phyloP scores from a whole-genome alignment of 2,329 filamentous ascomycete species.

The Dactylellina leptospora region DNA sequence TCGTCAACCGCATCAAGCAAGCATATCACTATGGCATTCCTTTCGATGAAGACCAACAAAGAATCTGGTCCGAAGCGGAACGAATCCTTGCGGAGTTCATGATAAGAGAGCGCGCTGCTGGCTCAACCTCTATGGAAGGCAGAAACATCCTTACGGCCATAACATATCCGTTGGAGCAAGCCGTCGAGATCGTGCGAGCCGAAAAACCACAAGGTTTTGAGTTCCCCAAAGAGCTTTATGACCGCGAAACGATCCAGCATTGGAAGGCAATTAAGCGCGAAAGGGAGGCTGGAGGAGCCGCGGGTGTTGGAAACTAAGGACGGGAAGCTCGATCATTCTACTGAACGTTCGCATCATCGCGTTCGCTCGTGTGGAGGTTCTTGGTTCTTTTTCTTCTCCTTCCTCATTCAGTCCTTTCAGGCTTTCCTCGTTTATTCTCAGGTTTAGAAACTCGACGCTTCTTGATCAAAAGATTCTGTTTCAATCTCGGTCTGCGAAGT shows the following conservation, averaged over 20 bases:
- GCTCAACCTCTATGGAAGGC: constrained; percentile 12
- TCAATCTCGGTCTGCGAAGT: background rate
- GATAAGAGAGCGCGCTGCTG: constrained; percentile 28
- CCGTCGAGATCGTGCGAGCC: constrained; percentile 3
- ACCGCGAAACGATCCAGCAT: background rate
- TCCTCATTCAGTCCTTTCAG: no score
- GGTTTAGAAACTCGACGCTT: no score
- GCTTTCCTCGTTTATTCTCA: no score
- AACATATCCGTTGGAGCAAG: constrained; percentile 33
- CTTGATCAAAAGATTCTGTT: no score
- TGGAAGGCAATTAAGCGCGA: constrained; percentile 9
- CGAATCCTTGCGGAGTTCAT: constrained; percentile 21
- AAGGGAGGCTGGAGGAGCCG: background rate
- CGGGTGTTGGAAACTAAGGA: no score
- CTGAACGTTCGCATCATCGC: no score
- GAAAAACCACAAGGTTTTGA: constrained; percentile 11
- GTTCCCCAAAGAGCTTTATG: background rate
- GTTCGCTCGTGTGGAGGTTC: no score
- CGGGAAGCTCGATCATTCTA: no score
- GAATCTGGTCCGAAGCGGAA: constrained; percentile 21
- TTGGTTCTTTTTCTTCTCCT: background rate
- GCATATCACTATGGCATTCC: constrained; percentile 13
- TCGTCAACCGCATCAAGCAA: background rate
- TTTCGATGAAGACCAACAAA: constrained; percentile 26
- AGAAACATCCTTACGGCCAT: constrained; percentile 18